phyloP scores from a whole-genome alignment of 352 stramenopile species.

The Bremia lactucae region DNA sequence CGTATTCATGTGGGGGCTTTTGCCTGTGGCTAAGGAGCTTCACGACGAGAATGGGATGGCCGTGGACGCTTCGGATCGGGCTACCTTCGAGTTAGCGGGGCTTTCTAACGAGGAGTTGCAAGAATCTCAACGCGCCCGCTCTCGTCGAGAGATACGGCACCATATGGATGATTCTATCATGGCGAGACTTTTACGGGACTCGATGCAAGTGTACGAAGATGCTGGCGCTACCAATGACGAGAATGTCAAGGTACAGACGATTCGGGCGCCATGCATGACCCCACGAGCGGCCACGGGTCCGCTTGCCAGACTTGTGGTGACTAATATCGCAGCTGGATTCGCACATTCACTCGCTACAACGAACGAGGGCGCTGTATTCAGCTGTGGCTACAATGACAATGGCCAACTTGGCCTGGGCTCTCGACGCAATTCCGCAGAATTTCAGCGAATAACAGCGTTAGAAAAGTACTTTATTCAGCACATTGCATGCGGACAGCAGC shows the following conservation, averaged over 20 bases:
- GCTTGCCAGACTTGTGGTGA: constrained; percentile 28
- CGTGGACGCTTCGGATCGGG: constrained; percentile 34
- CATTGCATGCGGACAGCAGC: constrained; percentile 67
- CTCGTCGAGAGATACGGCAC: constrained; percentile 11
- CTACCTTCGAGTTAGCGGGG: constrained; percentile 44
- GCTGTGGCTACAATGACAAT: constrained; percentile 81
- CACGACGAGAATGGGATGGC: constrained; percentile 18
- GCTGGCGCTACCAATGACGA: constrained; percentile 16
- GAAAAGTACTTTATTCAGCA: constrained; percentile 41
- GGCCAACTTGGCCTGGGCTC: constrained; percentile 60
- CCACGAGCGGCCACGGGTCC: constrained; percentile 22
- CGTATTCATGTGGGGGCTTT: constrained; percentile 69
- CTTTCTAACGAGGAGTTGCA: constrained; percentile 25
- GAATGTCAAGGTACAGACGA: constrained; percentile 36
- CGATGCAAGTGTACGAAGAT: constrained; percentile 54
- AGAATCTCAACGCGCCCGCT: constrained; percentile 11
- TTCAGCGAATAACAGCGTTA: constrained; percentile 39
- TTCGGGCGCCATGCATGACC: constrained; percentile 39
- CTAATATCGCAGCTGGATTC: constrained; percentile 58
- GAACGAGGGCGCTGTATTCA: constrained; percentile 41
- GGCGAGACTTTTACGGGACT: constrained; percentile 47
- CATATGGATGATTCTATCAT: constrained; percentile 46
- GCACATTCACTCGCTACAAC: constrained; percentile 60
- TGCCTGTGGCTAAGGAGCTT: constrained; percentile 45
- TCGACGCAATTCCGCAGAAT: constrained; percentile 53